Evolutionary conservation across 2,329 filamentous ascomycete genomes (phyloP), one percentile per base, ranked within the genome.

Genomic region (Microascus cirrosus): DNA sequence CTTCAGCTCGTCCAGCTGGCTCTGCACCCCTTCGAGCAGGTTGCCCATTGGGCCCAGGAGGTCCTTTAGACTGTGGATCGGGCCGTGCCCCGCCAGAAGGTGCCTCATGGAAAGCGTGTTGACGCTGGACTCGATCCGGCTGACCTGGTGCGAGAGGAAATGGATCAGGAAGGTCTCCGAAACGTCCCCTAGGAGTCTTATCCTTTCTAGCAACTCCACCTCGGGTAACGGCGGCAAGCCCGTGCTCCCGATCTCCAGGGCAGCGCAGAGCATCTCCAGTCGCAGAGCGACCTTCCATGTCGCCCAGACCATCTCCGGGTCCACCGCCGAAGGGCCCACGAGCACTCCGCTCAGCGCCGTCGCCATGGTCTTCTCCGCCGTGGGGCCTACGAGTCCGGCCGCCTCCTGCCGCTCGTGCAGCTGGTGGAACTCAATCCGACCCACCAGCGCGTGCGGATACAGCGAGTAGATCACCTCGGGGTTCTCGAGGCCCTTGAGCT

Each of bases 401-500:
- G 51, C 36, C 7, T 70, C 70, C 35, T 69, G 68, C 28, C 69
- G 69, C 61, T 80, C 73, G 59, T 78, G 74, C 54, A 77, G 74
- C 62, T 74, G 74, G 63, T 92, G 89, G 42, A 86, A 80, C 15
- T 87, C 81, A 60, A 91, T 85, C 60, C 94, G 87, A 45, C 90
- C 90, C 13, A 89, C 84, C 35, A 99, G 81, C 0, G 87, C 83
- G 69, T 96, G 91, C 2, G 94, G 93, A 69, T 96, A 99, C 69
- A 99, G 88, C 59, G 95, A 85, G 73, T 96, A 97, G 64, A 99
- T 87, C 60, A 91, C 87, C 70, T 99, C 94, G 0, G 94, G 93
- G 68, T 99, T 99, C 72, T 99, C 94, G 13, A 99, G 84, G 34
- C 94, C 94, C 73, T 99, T 99, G 59, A 99, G 79, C 68, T 96